phyloP scores from a whole-genome alignment of 1,284 basidiomycete genomes.

The Marasmius fiardii region DNA sequence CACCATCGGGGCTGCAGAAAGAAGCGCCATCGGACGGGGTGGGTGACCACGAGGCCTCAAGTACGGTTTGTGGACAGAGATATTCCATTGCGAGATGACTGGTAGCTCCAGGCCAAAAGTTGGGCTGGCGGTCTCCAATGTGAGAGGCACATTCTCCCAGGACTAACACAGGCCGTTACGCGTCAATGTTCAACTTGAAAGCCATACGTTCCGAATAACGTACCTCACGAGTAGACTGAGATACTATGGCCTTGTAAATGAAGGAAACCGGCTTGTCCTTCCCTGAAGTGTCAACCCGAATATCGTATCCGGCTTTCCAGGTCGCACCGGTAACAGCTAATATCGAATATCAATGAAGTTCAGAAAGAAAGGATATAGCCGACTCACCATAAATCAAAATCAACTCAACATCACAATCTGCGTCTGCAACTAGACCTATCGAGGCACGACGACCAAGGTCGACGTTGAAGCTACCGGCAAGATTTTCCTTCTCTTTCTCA shows the following conservation, averaged over 20 bases:
- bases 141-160: slow-evolving; percentile 25
- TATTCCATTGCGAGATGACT: not conserved
- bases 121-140: slow-evolving; percentile 26
- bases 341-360: not conserved
- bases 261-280: slow-evolving; percentile 26
- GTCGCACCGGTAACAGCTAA: slow-evolving; percentile 27
- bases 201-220: not conserved
- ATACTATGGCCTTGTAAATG: slow-evolving; percentile 30
- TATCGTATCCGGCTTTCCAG: slow-evolving; percentile 30
- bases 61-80: not conserved
- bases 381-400: slow-evolving; percentile 31
- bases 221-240: slow-evolving; percentile 30
- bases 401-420: slow-evolving; percentile 31
- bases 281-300: slow-evolving; percentile 29
- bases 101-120: not conserved
- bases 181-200: no score
- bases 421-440: slow-evolving; percentile 30
- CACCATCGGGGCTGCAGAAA: not conserved
- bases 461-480: not conserved
- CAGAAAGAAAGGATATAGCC: not conserved
- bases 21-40: not conserved
- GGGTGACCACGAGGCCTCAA: not conserved
- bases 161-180: slow-evolving; percentile 7
- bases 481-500: not conserved
- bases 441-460: slow-evolving; percentile 23